Conservation (phyloP, 31 red algal genomes). For the Endocladia muricata region DNA sequence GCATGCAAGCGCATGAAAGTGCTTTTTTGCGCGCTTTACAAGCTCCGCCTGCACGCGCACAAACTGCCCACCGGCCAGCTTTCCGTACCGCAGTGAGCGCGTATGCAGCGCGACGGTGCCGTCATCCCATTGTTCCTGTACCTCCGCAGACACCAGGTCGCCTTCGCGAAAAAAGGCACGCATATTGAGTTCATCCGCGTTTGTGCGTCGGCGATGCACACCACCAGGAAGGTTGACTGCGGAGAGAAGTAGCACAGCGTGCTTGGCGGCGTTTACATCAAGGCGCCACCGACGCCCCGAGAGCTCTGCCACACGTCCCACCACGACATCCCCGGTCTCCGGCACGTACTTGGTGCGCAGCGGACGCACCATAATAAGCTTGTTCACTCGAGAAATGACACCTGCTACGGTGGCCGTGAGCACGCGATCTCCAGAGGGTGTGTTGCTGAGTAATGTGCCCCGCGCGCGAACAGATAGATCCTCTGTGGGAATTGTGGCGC, state of each 20-base stretch:
- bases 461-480: conserved; percentile 77
- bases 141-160: conserved; percentile 88
- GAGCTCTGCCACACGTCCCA: conserved; percentile 84
- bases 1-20: conserved; percentile 62
- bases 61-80: conserved; percentile 59
- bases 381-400: conserved; percentile 86
- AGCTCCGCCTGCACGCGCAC: conserved; percentile 71
- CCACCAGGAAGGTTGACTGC: conserved; percentile 89
- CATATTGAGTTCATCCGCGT: conserved; percentile 96
- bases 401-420: conserved; percentile 83
- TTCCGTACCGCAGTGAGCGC: conserved; percentile 73
- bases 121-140: conserved; percentile 85
- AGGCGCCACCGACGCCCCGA: conserved; percentile 67
- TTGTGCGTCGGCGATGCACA: conserved; percentile 78
- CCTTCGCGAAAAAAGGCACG: conserved; percentile 77
- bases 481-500: conserved; percentile 64
- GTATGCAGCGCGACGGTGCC: conserved; percentile 86
- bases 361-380: conserved; percentile 82
- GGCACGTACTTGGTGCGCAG: conserved; percentile 85
- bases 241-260: conserved; percentile 79
- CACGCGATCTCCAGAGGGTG: conserved; percentile 21
- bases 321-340: conserved; percentile 93
- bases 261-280: conserved; percentile 77
- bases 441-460: conserved; percentile 61
- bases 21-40: conserved; percentile 82